Base-by-base conservation (phyloP, 78 protist species). In the Pelomyxa schiedti region DNA sequence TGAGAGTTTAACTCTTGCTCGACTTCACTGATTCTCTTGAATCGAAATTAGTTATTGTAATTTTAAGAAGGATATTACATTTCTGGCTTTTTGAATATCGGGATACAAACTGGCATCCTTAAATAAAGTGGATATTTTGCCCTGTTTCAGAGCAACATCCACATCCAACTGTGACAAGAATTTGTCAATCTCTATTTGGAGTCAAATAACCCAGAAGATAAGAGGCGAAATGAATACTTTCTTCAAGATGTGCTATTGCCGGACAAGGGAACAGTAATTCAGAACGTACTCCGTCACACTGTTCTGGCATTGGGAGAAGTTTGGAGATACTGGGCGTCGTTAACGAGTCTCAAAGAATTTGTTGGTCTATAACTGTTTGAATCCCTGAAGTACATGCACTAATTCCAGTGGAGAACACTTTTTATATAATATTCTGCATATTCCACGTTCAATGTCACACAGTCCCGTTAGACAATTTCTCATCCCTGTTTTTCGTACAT, bases 61-160 rank as follows among this genome's bases (percentile, higher is more conserved):
- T 26, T 26, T 69, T 4, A 69, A 69, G 22, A 8, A 69, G 22
- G 26, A 28, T 8, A 6, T 53, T 71, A 71, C 38, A 29, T 58
- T 66, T 39, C 65, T 43, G 0, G 84, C 69, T 42, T 64, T 76
- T 22, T 3, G 7, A 9, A 79, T 52, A 0, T 72, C 52, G 22
- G 76, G 43, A 64, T 79, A 42, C 16, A 36, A 69, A 24, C 43
- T 68, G 3, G 22, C 5, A 72, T 58, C 65, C 1, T 42, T 29
- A 79, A 79, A 79, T 26, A 79, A 58, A 47, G 47, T 28, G 8
- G 73, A 72, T 64, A 58, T 72, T 4, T 72, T 75, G 41, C 75
- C 32, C 0, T 70, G 67, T n/a, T 29, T 36, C n/a, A n/a, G n/a
- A 4, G 84, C 84, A 22, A 35, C 9, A 4, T 70, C 72, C n/a